Conservation (phyloP, 2,329 filamentous ascomycete species). For the Dryadomyces sulphureus region DNA sequence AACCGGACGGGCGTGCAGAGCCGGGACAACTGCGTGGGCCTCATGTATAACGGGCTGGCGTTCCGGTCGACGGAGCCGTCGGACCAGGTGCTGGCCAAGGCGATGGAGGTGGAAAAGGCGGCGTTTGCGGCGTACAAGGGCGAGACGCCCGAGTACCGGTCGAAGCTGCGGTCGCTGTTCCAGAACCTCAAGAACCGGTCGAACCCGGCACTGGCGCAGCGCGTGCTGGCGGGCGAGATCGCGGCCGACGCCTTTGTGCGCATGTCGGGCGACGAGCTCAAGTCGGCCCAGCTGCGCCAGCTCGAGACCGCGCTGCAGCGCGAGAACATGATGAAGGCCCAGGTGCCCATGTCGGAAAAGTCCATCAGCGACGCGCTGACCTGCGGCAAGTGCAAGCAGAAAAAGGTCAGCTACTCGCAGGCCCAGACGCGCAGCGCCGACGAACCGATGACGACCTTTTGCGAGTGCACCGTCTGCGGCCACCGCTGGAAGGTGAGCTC, state of each 20-base stretch:
- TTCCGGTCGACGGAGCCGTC: slow-evolving; percentile 56
- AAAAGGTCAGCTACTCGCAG: slow-evolving; percentile 90
- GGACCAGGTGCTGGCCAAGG: slow-evolving; percentile 55
- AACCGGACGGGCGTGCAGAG: slow-evolving; percentile 58
- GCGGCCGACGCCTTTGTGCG: slow-evolving; percentile 57
- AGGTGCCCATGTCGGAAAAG: slow-evolving; percentile 85
- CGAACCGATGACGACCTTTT: slow-evolving; percentile 77
- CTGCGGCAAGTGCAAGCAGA: slow-evolving; percentile 85
- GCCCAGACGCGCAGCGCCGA: slow-evolving; percentile 92
- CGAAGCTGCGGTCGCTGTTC: slow-evolving; percentile 83
- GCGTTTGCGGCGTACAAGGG: slow-evolving; percentile 56
- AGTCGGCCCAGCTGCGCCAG: slow-evolving; percentile 66
- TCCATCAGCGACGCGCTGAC: slow-evolving; percentile 76
- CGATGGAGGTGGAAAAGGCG: slow-evolving; percentile 71
- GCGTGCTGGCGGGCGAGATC: slow-evolving; percentile 64
- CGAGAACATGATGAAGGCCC: slow-evolving; percentile 95
- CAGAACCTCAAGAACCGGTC: slow-evolving; percentile 89
- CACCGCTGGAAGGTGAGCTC: slow-evolving; percentile 56
- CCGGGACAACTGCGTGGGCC: slow-evolving; percentile 74
- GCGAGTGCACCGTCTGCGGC: slow-evolving; percentile 55
- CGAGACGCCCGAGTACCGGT: slow-evolving; percentile 62
- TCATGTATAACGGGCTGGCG: slow-evolving; percentile 84
- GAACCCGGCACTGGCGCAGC: slow-evolving; percentile 61
- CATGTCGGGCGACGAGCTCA: slow-evolving; percentile 85
- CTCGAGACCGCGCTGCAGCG: slow-evolving; percentile 64